phyloP scores from a whole-genome alignment of 139 green algal species.

The Pseudopediastrum boryanum region DNA sequence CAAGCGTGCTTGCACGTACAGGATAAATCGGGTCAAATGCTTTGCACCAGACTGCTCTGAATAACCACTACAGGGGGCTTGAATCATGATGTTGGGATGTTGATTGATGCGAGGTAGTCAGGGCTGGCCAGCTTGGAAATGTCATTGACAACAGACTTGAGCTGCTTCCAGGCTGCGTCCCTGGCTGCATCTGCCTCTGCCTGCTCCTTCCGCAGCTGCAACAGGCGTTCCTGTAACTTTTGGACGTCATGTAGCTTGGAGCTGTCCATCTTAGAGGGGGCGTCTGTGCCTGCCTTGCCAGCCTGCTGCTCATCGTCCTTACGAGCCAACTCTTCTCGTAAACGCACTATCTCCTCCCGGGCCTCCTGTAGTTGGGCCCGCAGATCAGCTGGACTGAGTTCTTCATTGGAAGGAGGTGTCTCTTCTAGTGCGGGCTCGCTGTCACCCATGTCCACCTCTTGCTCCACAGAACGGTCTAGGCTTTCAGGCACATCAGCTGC shows the following conservation, averaged over 20 bases:
- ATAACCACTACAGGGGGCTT: too few species aligned
- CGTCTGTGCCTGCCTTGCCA: not conserved
- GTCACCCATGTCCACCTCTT: too few species aligned
- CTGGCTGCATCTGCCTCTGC: conserved; percentile 26
- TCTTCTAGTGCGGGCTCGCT: too few species aligned
- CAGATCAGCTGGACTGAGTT: conserved; percentile 5
- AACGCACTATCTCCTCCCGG: conserved; percentile 2
- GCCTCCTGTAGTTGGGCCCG: not conserved
- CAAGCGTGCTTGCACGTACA: too few species aligned
- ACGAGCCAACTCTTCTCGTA: conserved; percentile 18
- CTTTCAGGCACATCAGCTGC: not conserved
- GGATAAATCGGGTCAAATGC: too few species aligned
- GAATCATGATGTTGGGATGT: too few species aligned
- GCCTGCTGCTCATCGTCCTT: not conserved
- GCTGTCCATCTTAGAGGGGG: too few species aligned
- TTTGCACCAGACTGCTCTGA: too few species aligned
- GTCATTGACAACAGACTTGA: conserved; percentile 35
- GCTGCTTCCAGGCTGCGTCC: conserved; percentile 35
- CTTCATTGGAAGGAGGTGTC: not conserved
- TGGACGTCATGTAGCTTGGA: conserved; percentile 24
- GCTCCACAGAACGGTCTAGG: too few species aligned
- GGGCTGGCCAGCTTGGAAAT: conserved; percentile 25
- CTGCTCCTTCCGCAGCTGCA: conserved; percentile 33
- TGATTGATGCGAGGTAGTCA: conserved; percentile 34
- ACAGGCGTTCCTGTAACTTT: conserved; percentile 23